Conservation (phyloP, 73 alveolate genomes). For the Symbiodinium natans region DNA sequence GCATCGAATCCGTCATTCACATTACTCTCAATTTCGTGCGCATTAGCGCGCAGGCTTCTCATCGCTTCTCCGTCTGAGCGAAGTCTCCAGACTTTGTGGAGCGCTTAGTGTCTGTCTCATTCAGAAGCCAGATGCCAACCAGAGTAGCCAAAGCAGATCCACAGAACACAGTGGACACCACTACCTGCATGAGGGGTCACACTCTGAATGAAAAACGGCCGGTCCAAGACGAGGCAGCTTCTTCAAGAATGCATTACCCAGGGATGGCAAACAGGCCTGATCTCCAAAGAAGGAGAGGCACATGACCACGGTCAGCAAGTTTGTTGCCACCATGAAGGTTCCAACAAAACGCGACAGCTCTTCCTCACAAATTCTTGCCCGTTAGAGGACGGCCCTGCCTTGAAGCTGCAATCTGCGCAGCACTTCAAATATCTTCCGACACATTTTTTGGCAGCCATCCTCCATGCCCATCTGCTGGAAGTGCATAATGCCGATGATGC, state of each 20-base stretch:
- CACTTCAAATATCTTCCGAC: no score
- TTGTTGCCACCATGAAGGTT: slow-evolving; percentile 79
- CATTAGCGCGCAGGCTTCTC: no score
- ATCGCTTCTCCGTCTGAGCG: no score
- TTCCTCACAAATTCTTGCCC: no score
- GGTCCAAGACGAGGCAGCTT: background rate
- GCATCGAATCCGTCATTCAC: no score
- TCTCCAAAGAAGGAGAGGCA: slow-evolving; percentile 55
- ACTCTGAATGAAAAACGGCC: background rate
- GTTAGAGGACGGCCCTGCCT: no score
- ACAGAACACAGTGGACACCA: background rate
- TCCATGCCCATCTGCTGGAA: slow-evolving; percentile 85
- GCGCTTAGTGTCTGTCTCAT: background rate
- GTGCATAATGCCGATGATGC: slow-evolving; percentile 74
- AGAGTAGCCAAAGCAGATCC: slow-evolving; percentile 31
- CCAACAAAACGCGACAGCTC: slow-evolving; percentile 80
- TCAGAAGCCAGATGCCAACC: slow-evolving; percentile 68
- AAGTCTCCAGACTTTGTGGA: no score
- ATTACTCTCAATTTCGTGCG: no score
- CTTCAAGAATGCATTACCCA: background rate
- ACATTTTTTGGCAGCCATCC: background rate
- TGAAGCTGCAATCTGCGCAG: no score
- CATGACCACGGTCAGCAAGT: slow-evolving; percentile 61
- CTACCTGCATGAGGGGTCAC: slow-evolving; percentile 9
- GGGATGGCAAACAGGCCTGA: background rate